phyloP scores from a whole-genome alignment of 1,284 basidiomycete genomes.

The Apiotrichum porosum region DNA sequence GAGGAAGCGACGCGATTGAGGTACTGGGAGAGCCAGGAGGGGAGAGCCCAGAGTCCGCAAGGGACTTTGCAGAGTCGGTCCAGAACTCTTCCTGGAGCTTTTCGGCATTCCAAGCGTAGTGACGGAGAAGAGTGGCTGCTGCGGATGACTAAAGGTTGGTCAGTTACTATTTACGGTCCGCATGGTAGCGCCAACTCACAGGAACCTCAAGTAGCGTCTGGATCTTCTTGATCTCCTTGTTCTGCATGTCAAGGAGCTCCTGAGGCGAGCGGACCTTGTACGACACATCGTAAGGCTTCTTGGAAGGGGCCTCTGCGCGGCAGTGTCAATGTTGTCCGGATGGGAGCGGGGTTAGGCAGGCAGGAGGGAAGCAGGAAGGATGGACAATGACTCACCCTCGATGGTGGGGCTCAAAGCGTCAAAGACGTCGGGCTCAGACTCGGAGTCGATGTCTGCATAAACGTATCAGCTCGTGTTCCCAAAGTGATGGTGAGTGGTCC shows the following conservation, averaged over 20 bases:
- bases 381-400: constrained; percentile 35
- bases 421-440: constrained; percentile 38
- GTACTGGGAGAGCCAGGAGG: constrained; percentile 43
- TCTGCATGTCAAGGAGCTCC: constrained; percentile 71
- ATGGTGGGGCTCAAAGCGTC: constrained; percentile 42
- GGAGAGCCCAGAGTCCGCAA: constrained; percentile 63
- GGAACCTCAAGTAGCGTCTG: constrained; percentile 78
- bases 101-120: constrained; percentile 94
- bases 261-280: constrained; percentile 65
- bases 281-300: constrained; percentile 47
- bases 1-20: constrained; percentile 28
- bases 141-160: constrained; percentile 53
- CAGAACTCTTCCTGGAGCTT: constrained; percentile 91
- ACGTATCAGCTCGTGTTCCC: not conserved
- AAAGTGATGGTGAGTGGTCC: too few relatives aligned
- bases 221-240: constrained; percentile 72
- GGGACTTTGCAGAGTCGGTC: constrained; percentile 71
- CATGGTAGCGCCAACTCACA: too few relatives aligned
- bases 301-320: constrained; percentile 31
- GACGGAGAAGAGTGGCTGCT: constrained; percentile 74
- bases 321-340: too few relatives aligned
- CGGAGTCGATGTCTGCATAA: constrained; percentile 24
- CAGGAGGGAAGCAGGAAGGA: too few relatives aligned
- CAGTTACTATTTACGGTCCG: too few relatives aligned
- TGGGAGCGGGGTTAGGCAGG: too few relatives aligned